These are phyloP conservation scores for Polygonum maritimum DNA, from an alignment of 148 eudicot species.

Conservation along the genomic window DNA sequence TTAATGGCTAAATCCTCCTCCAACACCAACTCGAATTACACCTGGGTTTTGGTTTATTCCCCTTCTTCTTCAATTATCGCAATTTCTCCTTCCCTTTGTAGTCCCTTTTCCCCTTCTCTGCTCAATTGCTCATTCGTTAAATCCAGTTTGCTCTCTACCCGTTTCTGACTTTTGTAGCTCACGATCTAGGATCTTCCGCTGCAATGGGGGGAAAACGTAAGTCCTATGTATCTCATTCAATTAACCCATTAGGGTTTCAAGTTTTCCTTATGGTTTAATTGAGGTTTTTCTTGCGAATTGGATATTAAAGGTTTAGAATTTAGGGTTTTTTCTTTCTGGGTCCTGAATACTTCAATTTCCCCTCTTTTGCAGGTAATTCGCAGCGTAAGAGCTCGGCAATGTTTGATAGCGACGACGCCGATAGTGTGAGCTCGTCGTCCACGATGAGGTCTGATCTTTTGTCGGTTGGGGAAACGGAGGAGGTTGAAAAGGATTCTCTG, in stretches of 20 bases:
- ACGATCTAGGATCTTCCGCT: neutral
- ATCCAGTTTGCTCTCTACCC: constrained; percentile 1
- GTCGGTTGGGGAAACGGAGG: constrained; percentile 35
- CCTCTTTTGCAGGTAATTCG: constrained; percentile 41
- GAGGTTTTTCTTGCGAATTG: neutral
- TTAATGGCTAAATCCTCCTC: constrained; percentile 10
- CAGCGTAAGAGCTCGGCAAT: constrained; percentile 57
- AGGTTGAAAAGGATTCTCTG: constrained; percentile 50
- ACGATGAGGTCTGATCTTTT: constrained; percentile 45
- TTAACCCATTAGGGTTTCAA: neutral
- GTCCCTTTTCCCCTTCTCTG: neutral
- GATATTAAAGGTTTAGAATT: too few relatives aligned
- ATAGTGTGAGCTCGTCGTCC: constrained; percentile 71
- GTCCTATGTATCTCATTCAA: neutral
- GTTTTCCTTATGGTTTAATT: neutral
- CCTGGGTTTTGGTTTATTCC: neutral
- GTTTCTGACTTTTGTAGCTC: neutral
- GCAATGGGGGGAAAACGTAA: constrained; percentile 10
- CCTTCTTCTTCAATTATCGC: neutral
- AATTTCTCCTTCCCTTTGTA: neutral
- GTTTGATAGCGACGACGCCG: constrained; percentile 77
- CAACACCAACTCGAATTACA: neutral
- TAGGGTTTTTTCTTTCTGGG: neutral
- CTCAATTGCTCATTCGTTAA: neutral
- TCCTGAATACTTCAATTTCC: neutral